A percentile compares a stretch with the other conserved stretches of the same genome.
phyloP scores from a whole-genome alignment of 441 rosid genomes.

The Breynia disticha region DNA sequence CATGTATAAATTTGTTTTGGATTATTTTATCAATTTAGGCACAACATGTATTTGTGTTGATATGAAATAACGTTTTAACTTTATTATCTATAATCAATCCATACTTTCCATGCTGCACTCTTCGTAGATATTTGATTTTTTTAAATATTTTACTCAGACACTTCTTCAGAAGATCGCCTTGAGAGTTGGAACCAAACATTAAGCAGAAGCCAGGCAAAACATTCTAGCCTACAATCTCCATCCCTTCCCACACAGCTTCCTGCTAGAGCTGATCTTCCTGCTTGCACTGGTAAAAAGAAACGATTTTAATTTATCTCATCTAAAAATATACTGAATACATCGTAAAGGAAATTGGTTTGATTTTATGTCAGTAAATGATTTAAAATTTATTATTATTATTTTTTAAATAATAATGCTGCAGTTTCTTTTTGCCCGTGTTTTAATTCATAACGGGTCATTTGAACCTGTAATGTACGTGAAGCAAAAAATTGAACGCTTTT shows the following conservation, averaged over 20 bases:
- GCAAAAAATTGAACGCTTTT: too few species aligned
- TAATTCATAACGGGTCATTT: too few species aligned
- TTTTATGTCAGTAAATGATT: background rate
- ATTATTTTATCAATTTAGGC: too few species aligned
- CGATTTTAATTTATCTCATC: background rate
- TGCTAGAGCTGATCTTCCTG: slow-evolving; percentile 76
- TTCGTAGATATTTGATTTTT: slow-evolving; percentile 11
- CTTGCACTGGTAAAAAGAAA: slow-evolving; percentile 44
- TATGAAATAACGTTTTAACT: background rate
- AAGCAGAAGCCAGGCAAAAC: slow-evolving; percentile 48
- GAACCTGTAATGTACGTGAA: too few species aligned
- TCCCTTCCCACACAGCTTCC: slow-evolving; percentile 85
- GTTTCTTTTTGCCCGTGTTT: background rate
- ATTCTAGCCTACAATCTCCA: slow-evolving; percentile 42
- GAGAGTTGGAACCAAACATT: slow-evolving; percentile 47
- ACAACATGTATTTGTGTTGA: too few species aligned
- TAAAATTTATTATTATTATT: background rate
- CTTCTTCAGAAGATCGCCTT: slow-evolving; percentile 39
- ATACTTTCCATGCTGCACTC: slow-evolving; percentile 1
- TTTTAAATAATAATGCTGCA: background rate
- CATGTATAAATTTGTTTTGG: too few species aligned
- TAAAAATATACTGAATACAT: background rate
- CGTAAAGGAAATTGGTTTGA: background rate
- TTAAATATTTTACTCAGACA: slow-evolving; percentile 36
- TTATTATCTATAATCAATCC: slow-evolving; percentile 12